Conservation (phyloP, 2,329 filamentous ascomycete genomes). For the Davidsoniella eucalypti region DNA sequence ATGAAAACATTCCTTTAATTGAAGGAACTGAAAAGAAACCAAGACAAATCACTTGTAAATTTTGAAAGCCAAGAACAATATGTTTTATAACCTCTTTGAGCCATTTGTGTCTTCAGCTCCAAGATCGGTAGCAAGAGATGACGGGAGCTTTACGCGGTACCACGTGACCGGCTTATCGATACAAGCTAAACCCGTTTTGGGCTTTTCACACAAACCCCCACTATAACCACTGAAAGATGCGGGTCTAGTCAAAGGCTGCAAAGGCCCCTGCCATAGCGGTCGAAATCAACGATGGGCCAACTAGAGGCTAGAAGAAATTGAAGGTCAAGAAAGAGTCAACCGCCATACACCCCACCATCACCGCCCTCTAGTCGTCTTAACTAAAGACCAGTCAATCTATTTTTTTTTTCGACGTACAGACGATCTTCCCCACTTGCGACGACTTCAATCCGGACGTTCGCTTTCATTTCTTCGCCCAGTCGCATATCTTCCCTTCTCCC, state of each 20-base stretch:
- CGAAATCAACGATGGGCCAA: not conserved
- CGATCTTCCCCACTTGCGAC: constrained; percentile 14
- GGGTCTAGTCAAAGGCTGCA: constrained; percentile 2
- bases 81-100: too few relatives aligned
- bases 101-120: too few relatives aligned
- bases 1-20: too few relatives aligned
- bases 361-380: constrained; percentile 15
- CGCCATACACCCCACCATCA: constrained; percentile 17
- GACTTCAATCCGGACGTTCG: constrained; percentile 17
- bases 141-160: constrained; percentile 4
- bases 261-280: not conserved
- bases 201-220: constrained; percentile 13
- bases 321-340: constrained; percentile 6
- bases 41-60: too few relatives aligned
- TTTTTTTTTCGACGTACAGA: too few relatives aligned
- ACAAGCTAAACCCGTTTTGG: constrained; percentile 21
- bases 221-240: constrained; percentile 6
- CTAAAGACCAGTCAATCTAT: too few relatives aligned
- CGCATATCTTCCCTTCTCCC: constrained; percentile 14
- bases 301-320: constrained; percentile 8
- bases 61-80: too few relatives aligned
- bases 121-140: not conserved
- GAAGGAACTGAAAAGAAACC: too few relatives aligned
- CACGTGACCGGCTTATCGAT: constrained; percentile 11
- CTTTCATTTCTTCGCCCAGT: constrained; percentile 13